These are phyloP conservation scores for Groenewaldozyma salmanticensis DNA, from an alignment of 805 yeast genomes.

Conservation along the genomic window DNA sequence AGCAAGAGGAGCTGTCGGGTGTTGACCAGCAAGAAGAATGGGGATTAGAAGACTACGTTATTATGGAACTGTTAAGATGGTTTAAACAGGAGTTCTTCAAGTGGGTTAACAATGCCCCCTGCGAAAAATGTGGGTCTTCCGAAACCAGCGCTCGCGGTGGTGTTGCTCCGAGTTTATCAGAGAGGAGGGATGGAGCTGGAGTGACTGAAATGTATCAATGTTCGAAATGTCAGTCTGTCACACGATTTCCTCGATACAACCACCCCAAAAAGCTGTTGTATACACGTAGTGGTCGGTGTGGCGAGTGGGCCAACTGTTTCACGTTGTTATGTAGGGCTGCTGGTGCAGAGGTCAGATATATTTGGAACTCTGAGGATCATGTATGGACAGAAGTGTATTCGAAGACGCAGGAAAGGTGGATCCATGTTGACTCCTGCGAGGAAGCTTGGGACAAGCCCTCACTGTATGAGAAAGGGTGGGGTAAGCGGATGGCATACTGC, in stretches of 20 bases:
- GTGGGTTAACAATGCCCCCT: slow-evolving; percentile 71
- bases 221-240: slow-evolving; percentile 33
- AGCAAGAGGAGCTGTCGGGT: slow-evolving; percentile 23
- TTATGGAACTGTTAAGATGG: slow-evolving; percentile 49
- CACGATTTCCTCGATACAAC: slow-evolving; percentile 71
- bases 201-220: slow-evolving; percentile 60
- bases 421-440: slow-evolving; percentile 83
- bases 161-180: slow-evolving; percentile 36
- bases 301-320: slow-evolving; percentile 91
- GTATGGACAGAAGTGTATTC: slow-evolving; percentile 94
- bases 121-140: slow-evolving; percentile 42
- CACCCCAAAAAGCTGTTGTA: slow-evolving; percentile 52
- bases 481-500: slow-evolving; percentile 83
- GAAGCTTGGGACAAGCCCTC: slow-evolving; percentile 73
- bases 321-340: slow-evolving; percentile 58
- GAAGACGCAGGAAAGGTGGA: slow-evolving; percentile 51
- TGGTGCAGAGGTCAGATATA: slow-evolving; percentile 54
- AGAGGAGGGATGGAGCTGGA: slow-evolving; percentile 42
- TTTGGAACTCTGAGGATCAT: slow-evolving; percentile 90
- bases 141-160: slow-evolving; percentile 33
- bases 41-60: slow-evolving; percentile 48
- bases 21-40: slow-evolving; percentile 19
- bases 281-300: slow-evolving; percentile 73
- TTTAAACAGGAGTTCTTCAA: slow-evolving; percentile 70
- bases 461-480: slow-evolving; percentile 80